Base-by-base conservation (phyloP, 1,284 basidiomycete species). In the Blastosporella zonata region DNA sequence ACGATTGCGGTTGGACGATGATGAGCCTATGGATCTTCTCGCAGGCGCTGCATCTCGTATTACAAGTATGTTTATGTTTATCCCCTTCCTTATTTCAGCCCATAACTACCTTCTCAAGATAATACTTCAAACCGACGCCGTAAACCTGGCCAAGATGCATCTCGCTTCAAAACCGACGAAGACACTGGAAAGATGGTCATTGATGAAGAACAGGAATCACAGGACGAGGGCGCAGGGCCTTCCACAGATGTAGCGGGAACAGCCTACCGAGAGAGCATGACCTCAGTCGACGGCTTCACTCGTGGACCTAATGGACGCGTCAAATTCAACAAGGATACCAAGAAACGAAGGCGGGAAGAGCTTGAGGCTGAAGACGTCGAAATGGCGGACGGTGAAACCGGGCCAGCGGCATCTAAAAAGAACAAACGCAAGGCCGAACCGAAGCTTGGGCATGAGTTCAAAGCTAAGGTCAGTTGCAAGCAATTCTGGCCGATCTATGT, bases 241-340 rank as follows among this genome's bases (percentile, higher is more conserved):
- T 52, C 65, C 23, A 69, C 61, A 31, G 79, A 84, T 28, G 77
- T 85, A 2, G 87, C 75, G 35, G 92, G 89, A n/a, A 77, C 72
- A 9, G 94, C 93, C 1, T 99, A 96, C 68, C 79, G 81, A 48
- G 90, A 96, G 65, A 82, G 78, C 46, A 66, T 93, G 48, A 86
- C 85, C 8, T 89, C 90, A 4, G 82, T 84, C 22, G 96, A 98
- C 62, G 97, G 96, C 5, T 92, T 93, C 68, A 86, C 81, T 1
- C 82, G 93, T 25, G 90, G 90, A 28, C 75, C 84, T 1, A 84
- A 84, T 52, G 97, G 97, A 15, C 83, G 81, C 29, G 72, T 98
- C 63, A 96, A 93, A 69, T 97, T 98, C 72, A 93, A 97, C 74
- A 98, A 98, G 71, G 91, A 97, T 63, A 96, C 91, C 21, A 96